Evolutionary conservation across 352 stramenopile genomes (phyloP).

Genomic region (Pythium utonaiense): DNA sequence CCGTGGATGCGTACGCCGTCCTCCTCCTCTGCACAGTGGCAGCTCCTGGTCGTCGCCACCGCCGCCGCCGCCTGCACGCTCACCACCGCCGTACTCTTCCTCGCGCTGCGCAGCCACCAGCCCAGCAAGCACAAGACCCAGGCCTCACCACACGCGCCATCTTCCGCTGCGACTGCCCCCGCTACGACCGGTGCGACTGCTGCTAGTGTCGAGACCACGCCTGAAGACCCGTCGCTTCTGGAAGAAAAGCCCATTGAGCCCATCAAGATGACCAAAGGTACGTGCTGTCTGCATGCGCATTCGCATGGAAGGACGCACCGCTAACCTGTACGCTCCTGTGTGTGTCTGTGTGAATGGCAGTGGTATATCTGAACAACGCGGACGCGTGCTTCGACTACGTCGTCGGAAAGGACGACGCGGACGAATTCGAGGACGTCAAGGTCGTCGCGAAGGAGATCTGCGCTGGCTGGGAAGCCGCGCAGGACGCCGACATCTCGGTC

Average conservation of each 20-base stretch:
- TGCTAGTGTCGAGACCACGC: background rate
- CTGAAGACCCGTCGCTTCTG: background rate
- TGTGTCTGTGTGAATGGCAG: slow-evolving; percentile 24
- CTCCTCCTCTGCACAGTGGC: slow-evolving; percentile 19
- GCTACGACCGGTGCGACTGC: background rate
- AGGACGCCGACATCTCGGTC: slow-evolving; percentile 63
- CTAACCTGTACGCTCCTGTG: background rate
- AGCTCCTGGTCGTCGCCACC: slow-evolving; percentile 27
- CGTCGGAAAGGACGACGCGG: slow-evolving; percentile 50
- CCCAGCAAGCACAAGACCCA: slow-evolving; percentile 10
- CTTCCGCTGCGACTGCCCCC: background rate
- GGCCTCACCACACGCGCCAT: background rate
- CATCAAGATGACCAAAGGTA: slow-evolving; percentile 1
- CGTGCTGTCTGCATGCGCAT: background rate
- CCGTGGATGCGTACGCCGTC: slow-evolving; percentile 23
- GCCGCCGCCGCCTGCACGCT: slow-evolving; percentile 53
- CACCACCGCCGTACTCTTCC: slow-evolving; percentile 47
- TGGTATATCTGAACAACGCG: slow-evolving; percentile 81
- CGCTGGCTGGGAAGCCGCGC: slow-evolving; percentile 47
- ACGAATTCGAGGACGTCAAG: slow-evolving; percentile 85
- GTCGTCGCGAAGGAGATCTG: slow-evolving; percentile 69
- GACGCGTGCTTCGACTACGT: slow-evolving; percentile 65
- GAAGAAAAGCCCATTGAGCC: background rate
- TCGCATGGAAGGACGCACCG: background rate
- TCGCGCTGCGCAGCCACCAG: slow-evolving; percentile 26